phyloP scores from a whole-genome alignment of 1,284 basidiomycete species.

The Moniliophthora roreri region DNA sequence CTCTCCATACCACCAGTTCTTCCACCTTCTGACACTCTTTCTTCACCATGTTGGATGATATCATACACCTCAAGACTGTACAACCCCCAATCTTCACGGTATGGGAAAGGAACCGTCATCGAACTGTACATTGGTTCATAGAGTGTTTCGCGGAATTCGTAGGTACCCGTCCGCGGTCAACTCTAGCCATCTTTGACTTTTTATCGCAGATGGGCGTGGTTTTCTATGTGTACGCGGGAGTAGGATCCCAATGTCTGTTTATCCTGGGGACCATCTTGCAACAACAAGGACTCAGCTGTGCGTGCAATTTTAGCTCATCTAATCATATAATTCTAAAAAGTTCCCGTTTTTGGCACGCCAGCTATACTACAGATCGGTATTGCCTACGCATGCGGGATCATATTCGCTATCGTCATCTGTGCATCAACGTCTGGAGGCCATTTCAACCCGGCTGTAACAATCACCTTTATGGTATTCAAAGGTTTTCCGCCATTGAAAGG shows the following conservation, averaged over 20 bases:
- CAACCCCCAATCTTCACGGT: not conserved
- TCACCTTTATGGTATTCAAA: slow-evolving; percentile 51
- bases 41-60: too few species aligned
- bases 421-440: slow-evolving; percentile 61
- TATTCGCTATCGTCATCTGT: slow-evolving; percentile 56
- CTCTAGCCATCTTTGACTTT: slow-evolving; percentile 20
- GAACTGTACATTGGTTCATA: not conserved
- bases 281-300: slow-evolving; percentile 48
- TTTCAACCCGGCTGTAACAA: slow-evolving; percentile 62
- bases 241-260: slow-evolving; percentile 58
- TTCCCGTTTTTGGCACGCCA: slow-evolving; percentile 21
- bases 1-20: too few species aligned
- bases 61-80: not conserved
- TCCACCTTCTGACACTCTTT: too few species aligned
- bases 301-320: slow-evolving; percentile 28
- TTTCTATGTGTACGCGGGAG: slow-evolving; percentile 56
- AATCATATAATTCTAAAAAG: too few species aligned
- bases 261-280: slow-evolving; percentile 50
- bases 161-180: slow-evolving; percentile 17
- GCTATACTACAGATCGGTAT: slow-evolving; percentile 63
- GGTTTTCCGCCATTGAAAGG: slow-evolving; percentile 58
- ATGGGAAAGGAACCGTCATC: slow-evolving; percentile 4
- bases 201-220: slow-evolving; percentile 38
- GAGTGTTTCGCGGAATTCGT: slow-evolving; percentile 44
- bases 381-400: slow-evolving; percentile 62